A percentile compares a stretch with the other conserved stretches of the same genome.
Conservation (phyloP, 1,284 basidiomycete genomes). For the Agaricales sp. region DNA sequence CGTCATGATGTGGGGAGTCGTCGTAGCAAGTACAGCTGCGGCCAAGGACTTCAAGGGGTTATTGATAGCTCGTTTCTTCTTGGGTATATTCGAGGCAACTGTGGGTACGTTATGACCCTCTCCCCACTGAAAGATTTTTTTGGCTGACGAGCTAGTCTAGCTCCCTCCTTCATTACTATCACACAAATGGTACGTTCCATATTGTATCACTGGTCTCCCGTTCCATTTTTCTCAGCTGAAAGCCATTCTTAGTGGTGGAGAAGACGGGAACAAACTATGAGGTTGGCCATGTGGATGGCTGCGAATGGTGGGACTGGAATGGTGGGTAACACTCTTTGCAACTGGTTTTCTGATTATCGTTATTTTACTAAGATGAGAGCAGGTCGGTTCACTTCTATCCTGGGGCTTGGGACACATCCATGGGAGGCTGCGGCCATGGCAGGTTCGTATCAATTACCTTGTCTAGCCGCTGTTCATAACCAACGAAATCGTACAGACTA, state of each 20-base stretch:
- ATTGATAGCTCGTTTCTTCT: conserved; percentile 27
- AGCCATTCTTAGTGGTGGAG: conserved; percentile 27
- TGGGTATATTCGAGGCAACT: conserved; percentile 34
- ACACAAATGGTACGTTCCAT: conserved; percentile 29
- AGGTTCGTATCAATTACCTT: conserved; percentile 15
- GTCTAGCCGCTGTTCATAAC: too few relatives aligned
- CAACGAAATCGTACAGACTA: conserved; percentile 28
- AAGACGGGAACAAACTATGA: conserved; percentile 31
- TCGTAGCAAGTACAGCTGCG: conserved; percentile 25
- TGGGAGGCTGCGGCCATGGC: conserved; percentile 24
- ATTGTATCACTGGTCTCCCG: background rate
- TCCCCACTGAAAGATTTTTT: background rate
- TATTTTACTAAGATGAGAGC: background rate
- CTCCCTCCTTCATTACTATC: conserved; percentile 31
- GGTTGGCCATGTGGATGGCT: conserved; percentile 30
- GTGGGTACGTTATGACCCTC: conserved; percentile 20
- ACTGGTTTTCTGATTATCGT: background rate
- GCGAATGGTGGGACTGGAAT: conserved; percentile 29
- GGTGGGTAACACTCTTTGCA: conserved; percentile 9
- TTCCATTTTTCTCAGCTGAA: background rate
- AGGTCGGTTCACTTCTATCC: conserved; percentile 29
- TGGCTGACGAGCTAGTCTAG: conserved; percentile 9
- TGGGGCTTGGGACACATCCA: conserved; percentile 32
- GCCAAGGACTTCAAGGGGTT: conserved; percentile 29
- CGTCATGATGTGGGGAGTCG: conserved; percentile 30